Evolutionary conservation across 805 yeast species (phyloP), one percentile per base, ranked within the genome.

Genomic region (Metschnikowia matae): DNA sequence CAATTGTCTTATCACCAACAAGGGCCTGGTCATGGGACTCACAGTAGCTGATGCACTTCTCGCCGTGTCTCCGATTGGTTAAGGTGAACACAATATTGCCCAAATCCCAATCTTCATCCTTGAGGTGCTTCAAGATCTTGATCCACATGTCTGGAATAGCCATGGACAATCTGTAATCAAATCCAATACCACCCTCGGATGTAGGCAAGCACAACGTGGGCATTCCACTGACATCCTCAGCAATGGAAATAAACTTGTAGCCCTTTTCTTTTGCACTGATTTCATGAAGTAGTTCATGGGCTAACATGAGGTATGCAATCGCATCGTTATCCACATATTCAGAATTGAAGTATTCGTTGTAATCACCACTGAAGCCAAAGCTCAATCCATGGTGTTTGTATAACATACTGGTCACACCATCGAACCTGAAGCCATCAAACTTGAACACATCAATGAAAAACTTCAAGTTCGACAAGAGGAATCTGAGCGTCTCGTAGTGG

Each of bases 141-240:
- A 92, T 92, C 99, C 99, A 92, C 98, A 92, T 92, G 67, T 92
- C 99, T 3, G 99, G 99, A 52, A 92, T 76, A 1, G 98, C 97
- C 99, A 92, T 92, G 2, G 96, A 94, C 48, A 92, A 75, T 55
- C 98, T 77, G 67, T 92, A 92, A 65, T 91, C 94, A 62, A 92
- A 92, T 0, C 97, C 99, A 54, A 87, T 84, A 50, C 99, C 99
- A 44, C 98, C 98, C 21, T 73, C 64, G 0, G 58, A 47, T 46
- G 88, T 77, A 5, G 94, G 84, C 49, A 87, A 68, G 67, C 98
- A 92, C 50, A 94, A 71, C 1, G 97, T 90, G 33, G 99, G 99
- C 85, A 92, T 92, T 10, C 99, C 99, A 45, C 94, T 85, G 43
- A 92, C 99, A 66, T 92, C 99, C 67, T 92, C 99, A 3, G 98